phyloP scores from a whole-genome alignment of 306 rosid species.

The Rubus parviflorus region DNA sequence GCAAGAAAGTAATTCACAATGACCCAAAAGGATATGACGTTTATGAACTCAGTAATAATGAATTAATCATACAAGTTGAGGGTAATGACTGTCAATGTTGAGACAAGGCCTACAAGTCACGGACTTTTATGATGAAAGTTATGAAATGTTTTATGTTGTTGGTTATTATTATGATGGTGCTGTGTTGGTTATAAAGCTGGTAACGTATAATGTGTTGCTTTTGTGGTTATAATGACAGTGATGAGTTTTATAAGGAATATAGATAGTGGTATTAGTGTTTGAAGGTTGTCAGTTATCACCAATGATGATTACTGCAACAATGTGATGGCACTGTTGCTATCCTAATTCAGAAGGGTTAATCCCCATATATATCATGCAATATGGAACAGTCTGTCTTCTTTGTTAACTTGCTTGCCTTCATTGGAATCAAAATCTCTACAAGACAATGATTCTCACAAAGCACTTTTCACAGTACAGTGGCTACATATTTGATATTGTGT shows the following conservation, averaged over 20 bases:
- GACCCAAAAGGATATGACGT: not conserved
- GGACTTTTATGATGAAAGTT: not conserved
- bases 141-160: not conserved
- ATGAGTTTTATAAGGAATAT: too few relatives aligned
- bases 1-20: not conserved
- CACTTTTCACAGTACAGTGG: not conserved
- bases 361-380: not conserved
- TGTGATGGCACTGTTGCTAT: not conserved
- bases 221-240: not conserved
- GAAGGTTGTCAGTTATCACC: too few relatives aligned
- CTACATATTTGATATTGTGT: not conserved
- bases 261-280: too few relatives aligned
- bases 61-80: not conserved
- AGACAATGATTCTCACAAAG: not conserved
- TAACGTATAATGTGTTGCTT: not conserved
- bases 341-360: too few relatives aligned
- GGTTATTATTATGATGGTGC: not conserved
- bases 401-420: not conserved
- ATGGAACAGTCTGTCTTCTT: not conserved
- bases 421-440: not conserved
- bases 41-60: not conserved
- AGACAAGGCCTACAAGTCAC: not conserved
- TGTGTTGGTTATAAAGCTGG: not conserved
- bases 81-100: not conserved
- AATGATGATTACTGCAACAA: not conserved